phyloP scores from a whole-genome alignment of 169 alveolate species.

The Miamiensis avidus region DNA sequence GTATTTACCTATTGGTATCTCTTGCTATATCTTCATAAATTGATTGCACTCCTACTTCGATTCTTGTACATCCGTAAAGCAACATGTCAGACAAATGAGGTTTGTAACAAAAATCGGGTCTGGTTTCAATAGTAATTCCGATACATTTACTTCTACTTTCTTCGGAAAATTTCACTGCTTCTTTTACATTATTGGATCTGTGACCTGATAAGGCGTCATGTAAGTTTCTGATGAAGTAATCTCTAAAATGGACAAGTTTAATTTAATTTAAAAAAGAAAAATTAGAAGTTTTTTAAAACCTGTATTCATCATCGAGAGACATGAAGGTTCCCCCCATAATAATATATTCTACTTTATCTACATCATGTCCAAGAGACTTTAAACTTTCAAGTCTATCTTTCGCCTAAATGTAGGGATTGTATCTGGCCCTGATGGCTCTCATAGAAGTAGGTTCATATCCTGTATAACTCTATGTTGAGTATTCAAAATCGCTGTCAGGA shows the following conservation, averaged over 20 bases:
- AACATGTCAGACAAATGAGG: conserved; percentile 84
- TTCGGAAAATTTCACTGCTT: conserved; percentile 82
- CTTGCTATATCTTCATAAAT: conserved; percentile 88
- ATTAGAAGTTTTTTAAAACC: neutral
- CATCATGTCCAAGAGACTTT: conserved; percentile 86
- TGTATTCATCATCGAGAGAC: conserved; percentile 73
- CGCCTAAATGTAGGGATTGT: conserved; percentile 83
- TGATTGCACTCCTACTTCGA: conserved; percentile 85
- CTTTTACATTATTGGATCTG: conserved; percentile 72
- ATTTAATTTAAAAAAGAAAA: too few species aligned
- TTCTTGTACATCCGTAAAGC: conserved; percentile 84
- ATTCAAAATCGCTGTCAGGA: conserved; percentile 89
- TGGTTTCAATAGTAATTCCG: conserved; percentile 87
- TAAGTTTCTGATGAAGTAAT: conserved; percentile 85
- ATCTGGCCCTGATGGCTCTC: conserved; percentile 91
- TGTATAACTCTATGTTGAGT: conserved; percentile 85
- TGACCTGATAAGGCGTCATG: conserved; percentile 90
- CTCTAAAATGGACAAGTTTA: conserved; percentile 44
- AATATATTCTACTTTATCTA: conserved; percentile 88
- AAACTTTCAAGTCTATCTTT: conserved; percentile 86
- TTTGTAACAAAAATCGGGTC: conserved; percentile 87
- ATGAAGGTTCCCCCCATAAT: conserved; percentile 92
- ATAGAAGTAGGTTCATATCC: conserved; percentile 90
- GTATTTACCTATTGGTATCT: conserved; percentile 66
- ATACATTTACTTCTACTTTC: conserved; percentile 85